A percentile compares a stretch with the other conserved stretches of the same genome.
These are phyloP conservation scores for Leishmania tropica DNA, from an alignment of 208 protist species.

Conservation along the genomic window DNA sequence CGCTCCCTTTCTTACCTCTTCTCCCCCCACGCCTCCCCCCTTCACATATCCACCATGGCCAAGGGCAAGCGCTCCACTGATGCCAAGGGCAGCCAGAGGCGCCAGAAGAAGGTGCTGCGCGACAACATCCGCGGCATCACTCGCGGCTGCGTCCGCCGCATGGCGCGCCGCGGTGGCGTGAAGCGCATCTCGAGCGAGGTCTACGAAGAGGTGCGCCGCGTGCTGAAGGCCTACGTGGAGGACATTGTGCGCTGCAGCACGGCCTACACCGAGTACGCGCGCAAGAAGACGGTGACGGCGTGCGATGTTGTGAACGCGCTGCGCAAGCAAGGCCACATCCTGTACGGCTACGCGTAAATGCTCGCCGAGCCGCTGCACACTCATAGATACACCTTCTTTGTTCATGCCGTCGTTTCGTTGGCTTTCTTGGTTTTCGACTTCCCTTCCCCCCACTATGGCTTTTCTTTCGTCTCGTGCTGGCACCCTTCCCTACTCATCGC, in stretches of 20 bases:
- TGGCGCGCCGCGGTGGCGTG: constrained; percentile 92
- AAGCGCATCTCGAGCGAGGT: constrained; percentile 56
- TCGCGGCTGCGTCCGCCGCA: constrained; percentile 85
- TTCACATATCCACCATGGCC: constrained; percentile 45
- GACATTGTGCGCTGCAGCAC: constrained; percentile 80
- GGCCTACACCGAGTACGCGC: constrained; percentile 85
- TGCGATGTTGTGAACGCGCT: constrained; percentile 28
- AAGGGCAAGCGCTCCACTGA: constrained; percentile 78
- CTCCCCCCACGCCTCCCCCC: too few species aligned
- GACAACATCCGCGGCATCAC: constrained; percentile 90
- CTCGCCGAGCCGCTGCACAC: neutral
- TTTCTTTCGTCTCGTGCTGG: neutral
- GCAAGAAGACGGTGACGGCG: constrained; percentile 85
- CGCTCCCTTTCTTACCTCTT: neutral
- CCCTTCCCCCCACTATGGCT: neutral
- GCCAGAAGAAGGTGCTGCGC: constrained; percentile 86
- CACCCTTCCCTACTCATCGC: too few species aligned
- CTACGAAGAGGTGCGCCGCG: constrained; percentile 72
- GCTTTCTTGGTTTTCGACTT: neutral
- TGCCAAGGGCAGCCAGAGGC: constrained; percentile 77
- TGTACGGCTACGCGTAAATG: constrained; percentile 26
- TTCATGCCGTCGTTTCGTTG: neutral
- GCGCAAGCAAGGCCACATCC: too few species aligned
- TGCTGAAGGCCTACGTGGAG: constrained; percentile 87
- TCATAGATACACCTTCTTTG: constrained; percentile 7